Base-by-base conservation (phyloP, 2,329 filamentous ascomycete genomes). In the Pseudogymnoascus sp. region DNA sequence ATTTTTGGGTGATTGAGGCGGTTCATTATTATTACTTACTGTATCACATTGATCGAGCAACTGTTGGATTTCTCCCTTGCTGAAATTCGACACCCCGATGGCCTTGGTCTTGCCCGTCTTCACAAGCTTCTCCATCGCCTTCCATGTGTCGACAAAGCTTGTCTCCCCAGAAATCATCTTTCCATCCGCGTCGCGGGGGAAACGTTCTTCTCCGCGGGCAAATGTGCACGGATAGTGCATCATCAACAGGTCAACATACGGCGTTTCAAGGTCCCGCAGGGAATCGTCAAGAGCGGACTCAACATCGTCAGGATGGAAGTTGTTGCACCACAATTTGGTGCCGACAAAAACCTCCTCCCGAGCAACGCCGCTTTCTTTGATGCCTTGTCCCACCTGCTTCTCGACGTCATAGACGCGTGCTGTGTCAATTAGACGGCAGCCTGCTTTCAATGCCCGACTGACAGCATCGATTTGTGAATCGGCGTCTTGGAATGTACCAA, bases 171-270 rank as follows among this genome's bases (percentile, higher is more conserved):
- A 63, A 4, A 66, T 62, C 63, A 70, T 68, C 16, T 53, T 65
- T 66, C 6, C 66, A 6, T 66, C 53, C 2, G 59, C 61, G 50
- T 69, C 68, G 8, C 65, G 40, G 4, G 67, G 69, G 33, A 69
- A 67, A 7, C 40, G 56, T 10, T 68, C 65, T 3, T 26, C 43
- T 12, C 40, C 40, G 8, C 40, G 40, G 40, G 40, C 40, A 43
- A 43, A 43, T 43, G 40, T 43, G 11, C 70, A 68, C 3, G 72
- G 50, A 74, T 53, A 82, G 78, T 95, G 90, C 73, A 68, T 79
- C 38, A 93, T 81, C 72, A 84, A 22, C 22, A 59, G 14, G 11
- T 59, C 50, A 2, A 59, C 50, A 14, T 59, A 59, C 7, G 50
- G 50, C 2, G 50, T 69, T 26, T 72, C 69, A 10, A 75, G 69